These are phyloP conservation scores for Pythium aristosporum DNA, from an alignment of 352 stramenopile genomes.

Conservation along the genomic window DNA sequence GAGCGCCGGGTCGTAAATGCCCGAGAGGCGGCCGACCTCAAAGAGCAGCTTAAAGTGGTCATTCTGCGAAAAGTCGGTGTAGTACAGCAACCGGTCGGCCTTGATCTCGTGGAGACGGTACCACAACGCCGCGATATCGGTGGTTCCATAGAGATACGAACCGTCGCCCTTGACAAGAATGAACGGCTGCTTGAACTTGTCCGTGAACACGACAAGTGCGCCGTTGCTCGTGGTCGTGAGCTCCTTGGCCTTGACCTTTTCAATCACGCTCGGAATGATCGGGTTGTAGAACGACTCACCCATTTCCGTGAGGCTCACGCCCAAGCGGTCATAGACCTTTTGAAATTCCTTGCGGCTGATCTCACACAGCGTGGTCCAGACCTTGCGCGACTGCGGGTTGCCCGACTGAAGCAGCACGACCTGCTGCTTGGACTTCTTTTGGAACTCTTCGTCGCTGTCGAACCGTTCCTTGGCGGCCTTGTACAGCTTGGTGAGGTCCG, in stretches of 20 bases:
- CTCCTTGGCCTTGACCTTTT: slow-evolving; percentile 85
- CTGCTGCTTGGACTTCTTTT: slow-evolving; percentile 95
- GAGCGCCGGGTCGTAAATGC: slow-evolving; percentile 81
- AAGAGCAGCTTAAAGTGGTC: slow-evolving; percentile 87
- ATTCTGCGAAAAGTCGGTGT: slow-evolving; percentile 89
- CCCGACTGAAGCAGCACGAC: slow-evolving; percentile 98
- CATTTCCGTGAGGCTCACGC: slow-evolving; percentile 75
- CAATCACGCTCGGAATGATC: slow-evolving; percentile 85
- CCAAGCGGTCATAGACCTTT: slow-evolving; percentile 82
- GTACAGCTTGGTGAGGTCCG: slow-evolving; percentile 93
- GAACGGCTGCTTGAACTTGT: slow-evolving; percentile 87
- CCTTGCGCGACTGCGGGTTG: slow-evolving; percentile 74
- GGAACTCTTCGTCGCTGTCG: slow-evolving; percentile 95
- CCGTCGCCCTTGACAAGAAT: slow-evolving; percentile 85
- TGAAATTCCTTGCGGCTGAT: slow-evolving; percentile 85
- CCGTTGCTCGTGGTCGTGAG: slow-evolving; percentile 91
- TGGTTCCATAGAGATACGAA: slow-evolving; percentile 85
- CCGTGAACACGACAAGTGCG: slow-evolving; percentile 91
- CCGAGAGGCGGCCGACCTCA: slow-evolving; percentile 74
- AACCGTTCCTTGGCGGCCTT: slow-evolving; percentile 95
- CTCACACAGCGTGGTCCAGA: slow-evolving; percentile 82
- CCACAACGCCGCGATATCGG: slow-evolving; percentile 84
- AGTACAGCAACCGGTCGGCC: slow-evolving; percentile 80
- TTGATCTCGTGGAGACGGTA: slow-evolving; percentile 85
- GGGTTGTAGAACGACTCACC: slow-evolving; percentile 88